Evolutionary conservation across 257 asterid genomes (phyloP).

Genomic region (Capsicum pubescens): DNA sequence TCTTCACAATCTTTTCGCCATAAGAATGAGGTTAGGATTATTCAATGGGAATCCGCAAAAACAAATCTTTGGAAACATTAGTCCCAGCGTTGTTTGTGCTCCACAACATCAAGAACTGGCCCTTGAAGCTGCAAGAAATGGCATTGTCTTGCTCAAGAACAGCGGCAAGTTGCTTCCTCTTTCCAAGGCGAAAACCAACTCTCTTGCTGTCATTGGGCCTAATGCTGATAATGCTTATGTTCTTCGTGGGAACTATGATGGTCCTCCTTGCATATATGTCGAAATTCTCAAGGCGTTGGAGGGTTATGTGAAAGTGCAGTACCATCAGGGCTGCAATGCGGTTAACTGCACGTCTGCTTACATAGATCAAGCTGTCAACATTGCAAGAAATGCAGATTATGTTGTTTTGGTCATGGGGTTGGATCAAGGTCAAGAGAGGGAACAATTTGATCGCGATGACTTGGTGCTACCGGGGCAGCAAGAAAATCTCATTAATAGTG

Average conservation of each 20-base stretch:
- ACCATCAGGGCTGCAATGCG: slow-evolving; percentile 55
- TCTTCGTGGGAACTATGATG: slow-evolving; percentile 73
- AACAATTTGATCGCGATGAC: slow-evolving; percentile 60
- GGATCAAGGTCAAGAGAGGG: slow-evolving; percentile 69
- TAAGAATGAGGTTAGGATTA: slow-evolving; percentile 82
- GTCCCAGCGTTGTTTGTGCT: slow-evolving; percentile 66
- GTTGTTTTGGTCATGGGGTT: slow-evolving; percentile 85
- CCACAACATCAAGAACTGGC: slow-evolving; percentile 65
- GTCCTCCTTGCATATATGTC: slow-evolving; percentile 70
- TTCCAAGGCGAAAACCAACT: slow-evolving; percentile 44
- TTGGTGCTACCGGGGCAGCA: slow-evolving; percentile 79
- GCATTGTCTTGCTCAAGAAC: slow-evolving; percentile 86
- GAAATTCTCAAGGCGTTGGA: slow-evolving; percentile 56
- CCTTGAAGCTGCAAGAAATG: slow-evolving; percentile 78
- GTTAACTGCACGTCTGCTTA: slow-evolving; percentile 57
- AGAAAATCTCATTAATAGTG: slow-evolving; percentile 57
- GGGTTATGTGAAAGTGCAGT: slow-evolving; percentile 42
- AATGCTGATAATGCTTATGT: slow-evolving; percentile 54
- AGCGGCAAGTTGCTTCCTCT: slow-evolving; percentile 68
- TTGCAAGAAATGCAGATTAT: slow-evolving; percentile 57
- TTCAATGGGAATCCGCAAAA: slow-evolving; percentile 70
- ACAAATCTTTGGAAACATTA: slow-evolving; percentile 54
- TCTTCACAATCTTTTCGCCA: slow-evolving; percentile 71
- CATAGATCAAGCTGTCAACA: slow-evolving; percentile 48
- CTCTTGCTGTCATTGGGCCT: slow-evolving; percentile 83